Base-by-base conservation (phyloP, 257 asterid species). In the Solanum dulcamara region DNA sequence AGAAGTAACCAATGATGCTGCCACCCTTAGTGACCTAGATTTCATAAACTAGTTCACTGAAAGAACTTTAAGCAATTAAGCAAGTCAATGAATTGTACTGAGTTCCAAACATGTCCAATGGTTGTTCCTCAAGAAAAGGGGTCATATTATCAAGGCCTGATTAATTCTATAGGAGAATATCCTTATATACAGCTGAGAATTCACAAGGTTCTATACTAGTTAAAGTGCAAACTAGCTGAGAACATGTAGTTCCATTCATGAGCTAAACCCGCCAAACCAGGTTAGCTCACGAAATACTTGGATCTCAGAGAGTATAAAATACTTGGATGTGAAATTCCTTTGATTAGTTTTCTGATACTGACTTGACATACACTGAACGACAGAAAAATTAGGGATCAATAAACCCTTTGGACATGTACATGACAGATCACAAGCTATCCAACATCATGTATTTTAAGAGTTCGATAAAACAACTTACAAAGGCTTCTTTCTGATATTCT, bases 401-500 rank as follows among this genome's bases (percentile, higher is more conserved):
- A 20, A 71, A 2, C 53, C 51, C 24, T n/a, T 71, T 15, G 46
- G 32, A 38, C 53, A 22, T 71, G 80, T 38, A 5, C 53, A 22
- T 71, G 33, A n/a, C 53, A 37, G 80, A 71, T 71, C 17, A 71
- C 48, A 38, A 37, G 80, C 53, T 38, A 71, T 71, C 80, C 51
- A 71, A 71, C 80, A 70, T 70, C 80, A 37, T 20, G 51, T 38
- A 68, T 71, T 71, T 71, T 38, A 38, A 22, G 80, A 37, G 80
- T 38, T 37, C 6, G 22, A n/a, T 44, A 38, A 71, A 83, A 85
- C 85, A 89, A 93, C 98, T 95, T 88, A 95, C 99, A 85, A 72
- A 93, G 85, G 55, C 80, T 62, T 84, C 90, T 87, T 93, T 93
- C 87, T 93, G 96, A 84, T 91, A 90, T 86, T 97, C 98, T 15